Conservation (phyloP, 1,139 yeast genomes). For the Protomyces lactucae-debilis region DNA sequence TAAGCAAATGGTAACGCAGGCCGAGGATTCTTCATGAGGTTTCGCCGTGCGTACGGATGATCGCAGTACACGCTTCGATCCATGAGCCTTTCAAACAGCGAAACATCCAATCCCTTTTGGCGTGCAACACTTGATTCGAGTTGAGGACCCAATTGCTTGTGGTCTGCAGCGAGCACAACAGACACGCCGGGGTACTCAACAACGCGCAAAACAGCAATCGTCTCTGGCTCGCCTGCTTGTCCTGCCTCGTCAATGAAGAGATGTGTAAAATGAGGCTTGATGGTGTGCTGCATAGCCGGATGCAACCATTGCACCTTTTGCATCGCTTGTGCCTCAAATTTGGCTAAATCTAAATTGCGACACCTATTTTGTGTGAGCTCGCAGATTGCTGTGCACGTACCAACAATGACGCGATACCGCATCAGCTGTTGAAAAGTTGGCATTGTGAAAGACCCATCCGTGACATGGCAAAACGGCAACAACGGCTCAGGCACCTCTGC, state of each 20-base stretch:
- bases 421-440: conserved; percentile 28
- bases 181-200: conserved; percentile 24
- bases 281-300: background rate
- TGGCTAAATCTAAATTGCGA: conserved; percentile 27
- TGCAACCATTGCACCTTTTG: conserved; percentile 11
- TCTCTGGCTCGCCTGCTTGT: conserved; percentile 32
- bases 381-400: conserved; percentile 30
- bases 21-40: conserved; percentile 8
- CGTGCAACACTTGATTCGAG: conserved; percentile 27
- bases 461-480: conserved; percentile 29
- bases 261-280: conserved; percentile 31
- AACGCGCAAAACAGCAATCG: conserved; percentile 30
- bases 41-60: conserved; percentile 31
- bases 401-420: conserved; percentile 30
- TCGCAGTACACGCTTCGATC: conserved; percentile 28
- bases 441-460: conserved; percentile 29
- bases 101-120: conserved; percentile 26
- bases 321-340: conserved; percentile 22
- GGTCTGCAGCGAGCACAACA: conserved; percentile 33
- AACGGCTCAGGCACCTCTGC: conserved; percentile 31
- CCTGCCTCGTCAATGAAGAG: conserved; percentile 33
- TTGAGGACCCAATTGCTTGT: conserved; percentile 32
- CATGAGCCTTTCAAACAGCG: conserved; percentile 32
- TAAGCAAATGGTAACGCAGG: conserved; percentile 27
- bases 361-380: conserved; percentile 29